phyloP scores from a whole-genome alignment of 2,329 filamentous ascomycete species.

The Rhynchosporium secalis region DNA sequence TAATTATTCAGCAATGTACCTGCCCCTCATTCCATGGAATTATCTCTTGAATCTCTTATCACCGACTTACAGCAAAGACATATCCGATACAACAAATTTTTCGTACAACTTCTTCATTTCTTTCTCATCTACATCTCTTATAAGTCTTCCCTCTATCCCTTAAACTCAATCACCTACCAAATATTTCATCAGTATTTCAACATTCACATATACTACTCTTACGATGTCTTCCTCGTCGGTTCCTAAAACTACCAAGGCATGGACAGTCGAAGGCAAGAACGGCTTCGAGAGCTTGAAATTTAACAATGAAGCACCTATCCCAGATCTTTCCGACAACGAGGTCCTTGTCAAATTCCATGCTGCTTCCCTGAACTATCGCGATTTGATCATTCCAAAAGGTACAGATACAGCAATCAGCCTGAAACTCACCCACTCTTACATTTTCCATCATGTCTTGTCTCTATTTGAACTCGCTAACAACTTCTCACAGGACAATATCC shows the following conservation, averaged over 20 bases:
- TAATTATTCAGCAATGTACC: conserved; percentile 9
- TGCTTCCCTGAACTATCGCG: conserved; percentile 45
- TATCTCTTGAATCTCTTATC: not conserved
- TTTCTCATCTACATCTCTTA: not conserved
- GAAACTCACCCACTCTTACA: not conserved
- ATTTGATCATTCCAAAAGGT: conserved; percentile 42
- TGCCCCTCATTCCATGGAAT: not conserved
- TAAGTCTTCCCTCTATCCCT: not conserved
- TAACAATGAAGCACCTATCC: conserved; percentile 41
- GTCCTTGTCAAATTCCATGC: conserved; percentile 53
- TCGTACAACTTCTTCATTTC: not conserved
- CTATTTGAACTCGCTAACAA: not conserved
- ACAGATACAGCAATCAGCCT: not conserved
- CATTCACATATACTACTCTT: not conserved
- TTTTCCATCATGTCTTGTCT: not conserved
- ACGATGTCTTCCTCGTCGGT: conserved; percentile 28
- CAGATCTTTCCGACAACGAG: conserved; percentile 51
- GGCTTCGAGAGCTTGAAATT: conserved; percentile 52
- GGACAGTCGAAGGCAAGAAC: conserved; percentile 51
- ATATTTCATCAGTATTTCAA: not conserved
- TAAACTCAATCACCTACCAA: not conserved
- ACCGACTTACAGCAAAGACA: conserved; percentile 8
- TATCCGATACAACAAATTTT: not conserved
- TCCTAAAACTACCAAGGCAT: conserved; percentile 41
- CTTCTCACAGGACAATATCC: conserved; percentile 32